Evolutionary conservation across 2,329 filamentous ascomycete species (phyloP), one percentile per base, ranked within the genome.

Genomic region (Canariomyces notabilis): DNA sequence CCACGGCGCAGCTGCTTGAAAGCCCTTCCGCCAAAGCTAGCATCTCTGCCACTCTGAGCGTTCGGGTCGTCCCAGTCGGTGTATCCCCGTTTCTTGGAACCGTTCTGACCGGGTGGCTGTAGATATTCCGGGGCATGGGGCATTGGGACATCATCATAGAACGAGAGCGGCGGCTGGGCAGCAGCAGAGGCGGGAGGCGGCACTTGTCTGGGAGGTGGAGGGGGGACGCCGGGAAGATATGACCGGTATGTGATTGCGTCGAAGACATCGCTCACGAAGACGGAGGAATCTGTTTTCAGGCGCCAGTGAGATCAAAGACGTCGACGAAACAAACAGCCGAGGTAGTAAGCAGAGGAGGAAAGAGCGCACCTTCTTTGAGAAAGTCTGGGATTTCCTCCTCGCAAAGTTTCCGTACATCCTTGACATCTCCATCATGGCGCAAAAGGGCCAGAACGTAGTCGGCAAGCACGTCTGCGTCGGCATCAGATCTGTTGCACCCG

Each of bases 371-470:
- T 58, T 88, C 82, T 58, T 79, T 79, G 15, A 91, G 67, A 61
- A 91, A 91, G 61, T 90, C 86, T 2, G 79, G 76, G 33, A 91
- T 80, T 63, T 89, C 83, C 43, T 79, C 73, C 60, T 87, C 74
- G 64, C 85, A 89, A 42, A 85, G 77, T 57, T 75, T 70, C 59
- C 80, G 77, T 44, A 89, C 81, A 16, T 77, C 72, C n/a, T 75
- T 73, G 33, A 76, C 69, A 41, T 80, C 73, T 51, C 83, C 83
- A 54, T 89, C 84, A 51, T 85, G 82, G 44, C 79, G 78, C 37
- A 91, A 69, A 16, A 93, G 76, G 6, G 85, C 87, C 51, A 90
- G 74, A n/a, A 91, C 83, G 62, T 90, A 93, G 58, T 93, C 87
- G 37, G 86, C 87, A 3, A 93, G 80, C 5, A 91, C 85, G 59